Evolutionary conservation across 768 basidiomycete species (phyloP), one percentile per base, ranked within the genome.

Genomic region (Glaciozyma antarctica): DNA sequence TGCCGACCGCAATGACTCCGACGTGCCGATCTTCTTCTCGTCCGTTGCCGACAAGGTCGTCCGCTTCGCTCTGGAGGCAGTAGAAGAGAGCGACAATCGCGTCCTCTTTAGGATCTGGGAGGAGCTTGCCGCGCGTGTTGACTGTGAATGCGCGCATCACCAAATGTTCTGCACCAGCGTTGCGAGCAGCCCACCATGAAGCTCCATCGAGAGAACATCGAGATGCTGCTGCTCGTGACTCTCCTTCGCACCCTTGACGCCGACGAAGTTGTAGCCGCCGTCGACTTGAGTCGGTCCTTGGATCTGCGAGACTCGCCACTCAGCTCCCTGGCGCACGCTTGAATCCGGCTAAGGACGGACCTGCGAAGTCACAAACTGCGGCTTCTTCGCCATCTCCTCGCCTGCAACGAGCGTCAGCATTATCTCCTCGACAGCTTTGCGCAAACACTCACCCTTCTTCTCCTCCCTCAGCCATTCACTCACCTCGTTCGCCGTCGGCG

Each of bases 201-300:
- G 77, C 75, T 99, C 95, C 51, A 97, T 74, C 2, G 88, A 85
- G 47, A 97, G 76, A 12, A 90, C 78, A 0, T 86, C 83, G 87
- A 97, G 89, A 68, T 81, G 80, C 68, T 86, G 84, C 62, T 80
- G 82, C 74, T 83, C 84, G 30, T 90, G 82, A 43, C 58, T 45
- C 4, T 44, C 19, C 2, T 58, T 34, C 2, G 68, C 64, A 2
- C 65, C 47, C 28, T 75, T 79, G 34, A 76, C 76, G 1, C 83
- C 83, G 1, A 84, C 82, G 32, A 81, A 81, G 67, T 84, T 84
- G 73, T 86, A 78, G 0, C 87, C 88, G 75, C 84, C 87, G 4
- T 81, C 78, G 65, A 87, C 86, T 75, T 86, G 92, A 0, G 91
- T 95, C 24, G 85, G 84, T 0, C 86, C 87, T 63, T 85, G 80